These are phyloP conservation scores for Linnemannia elongata DNA, from an alignment of 192 early-diverging fungal species.

Conservation along the genomic window DNA sequence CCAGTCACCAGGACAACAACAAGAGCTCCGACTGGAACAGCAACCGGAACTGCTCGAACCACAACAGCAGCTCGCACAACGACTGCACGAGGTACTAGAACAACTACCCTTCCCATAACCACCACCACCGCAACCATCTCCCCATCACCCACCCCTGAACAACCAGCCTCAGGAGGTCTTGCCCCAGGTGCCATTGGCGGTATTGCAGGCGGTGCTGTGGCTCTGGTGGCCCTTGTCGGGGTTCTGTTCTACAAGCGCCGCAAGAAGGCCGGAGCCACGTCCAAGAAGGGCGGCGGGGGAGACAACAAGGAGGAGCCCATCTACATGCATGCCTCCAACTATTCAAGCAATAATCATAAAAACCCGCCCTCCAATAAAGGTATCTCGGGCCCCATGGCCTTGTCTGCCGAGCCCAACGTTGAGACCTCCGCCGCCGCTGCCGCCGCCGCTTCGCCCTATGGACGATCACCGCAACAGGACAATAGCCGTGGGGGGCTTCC, in stretches of 20 bases:
- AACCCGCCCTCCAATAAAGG: background rate
- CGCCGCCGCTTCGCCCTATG: background rate
- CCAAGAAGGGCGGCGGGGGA: background rate
- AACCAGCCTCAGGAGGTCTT: background rate
- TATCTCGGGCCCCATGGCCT: slow-evolving; percentile 43
- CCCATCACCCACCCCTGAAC: slow-evolving; percentile 4
- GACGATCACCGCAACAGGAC: slow-evolving; percentile 4
- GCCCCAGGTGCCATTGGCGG: slow-evolving; percentile 43
- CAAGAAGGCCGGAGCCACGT: slow-evolving; percentile 9
- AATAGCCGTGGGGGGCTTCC: background rate
- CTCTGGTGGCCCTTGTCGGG: slow-evolving; percentile 29
- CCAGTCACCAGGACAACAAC: background rate
- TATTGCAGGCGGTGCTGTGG: slow-evolving; percentile 34
- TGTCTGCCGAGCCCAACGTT: slow-evolving; percentile 9
- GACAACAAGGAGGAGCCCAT: slow-evolving; percentile 32
- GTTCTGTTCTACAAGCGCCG: slow-evolving; percentile 45
- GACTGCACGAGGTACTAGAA: background rate
- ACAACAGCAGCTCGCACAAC: background rate
- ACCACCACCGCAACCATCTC: background rate
- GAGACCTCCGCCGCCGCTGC: background rate
- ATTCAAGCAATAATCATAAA: slow-evolving; percentile 24
- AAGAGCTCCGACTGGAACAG: background rate
- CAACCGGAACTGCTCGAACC: background rate
- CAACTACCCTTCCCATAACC: background rate
- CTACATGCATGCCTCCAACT: slow-evolving; percentile 41